Evolutionary conservation across 257 asterid genomes (phyloP), one percentile per base, ranked within the genome.

Genomic region (Solanum bulbocastanum): DNA sequence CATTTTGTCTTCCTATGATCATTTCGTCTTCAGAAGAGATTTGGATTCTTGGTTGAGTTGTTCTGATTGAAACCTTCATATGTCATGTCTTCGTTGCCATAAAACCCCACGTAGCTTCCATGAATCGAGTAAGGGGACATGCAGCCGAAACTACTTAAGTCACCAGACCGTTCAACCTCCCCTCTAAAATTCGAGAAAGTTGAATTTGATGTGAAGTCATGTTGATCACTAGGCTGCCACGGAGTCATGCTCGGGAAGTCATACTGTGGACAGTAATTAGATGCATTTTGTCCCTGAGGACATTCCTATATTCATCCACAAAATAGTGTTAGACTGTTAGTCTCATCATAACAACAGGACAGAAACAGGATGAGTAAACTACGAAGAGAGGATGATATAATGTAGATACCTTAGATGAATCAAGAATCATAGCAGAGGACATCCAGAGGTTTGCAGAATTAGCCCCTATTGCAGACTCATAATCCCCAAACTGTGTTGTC

Each of bases 121-220:
- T 87, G 90, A 52, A 89, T 87, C 15, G 91, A 87, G 87, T 79
- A 92, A 22, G 93, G 93, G 1, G 93, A 91, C 87, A 25, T 32
- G 87, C 87, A 90, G 32, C 89, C 89, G 68, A 83, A 90, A 20
- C 58, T 88, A 79, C 76, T 88, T 39, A 88, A 89, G 87, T 92
- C 89, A 39, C 88, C 92, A 46, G 89, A 87, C 36, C 52, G 87
- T 73, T 90, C 90, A 56, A 74, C 87, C 39, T 85, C 93, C 87
- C 87, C 91, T 84, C 87, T 85, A 88, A 88, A 86, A 82, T 75
- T 89, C n/a, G 92, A 90, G 91, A 76, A 88, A 71, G 94, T 90
- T 83, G 93, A 88, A 90, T 87, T 71, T 81, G 90, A 90, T 83
- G 93, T 89, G 84, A 87, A 83, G 46, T 88, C 92, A 69, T 83